phyloP scores from a whole-genome alignment of 768 basidiomycete genomes.

The Gyrodon lividus region DNA sequence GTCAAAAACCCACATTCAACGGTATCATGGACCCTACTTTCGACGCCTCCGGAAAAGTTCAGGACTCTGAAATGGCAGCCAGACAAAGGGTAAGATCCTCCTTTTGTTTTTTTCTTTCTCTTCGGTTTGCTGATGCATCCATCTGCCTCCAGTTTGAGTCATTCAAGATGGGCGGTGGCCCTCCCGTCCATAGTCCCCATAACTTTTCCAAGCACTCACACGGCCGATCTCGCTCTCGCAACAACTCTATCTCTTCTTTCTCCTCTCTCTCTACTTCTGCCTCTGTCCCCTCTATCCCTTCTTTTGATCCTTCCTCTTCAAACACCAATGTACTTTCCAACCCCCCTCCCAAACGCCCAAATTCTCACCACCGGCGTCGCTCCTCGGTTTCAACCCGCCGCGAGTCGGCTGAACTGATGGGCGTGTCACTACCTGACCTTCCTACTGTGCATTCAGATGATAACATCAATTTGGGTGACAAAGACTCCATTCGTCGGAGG shows the following conservation, averaged over 20 bases:
- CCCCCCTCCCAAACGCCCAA: constrained; percentile 47
- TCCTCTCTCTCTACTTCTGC: constrained; percentile 42
- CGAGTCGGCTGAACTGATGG: constrained; percentile 92
- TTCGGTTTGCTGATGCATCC: constrained; percentile 1
- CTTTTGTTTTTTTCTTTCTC: too few species aligned
- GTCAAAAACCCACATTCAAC: constrained; percentile 20
- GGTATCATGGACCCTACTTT: constrained; percentile 40
- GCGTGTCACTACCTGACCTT: constrained; percentile 68
- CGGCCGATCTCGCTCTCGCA: constrained; percentile 64
- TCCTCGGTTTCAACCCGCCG: constrained; percentile 88
- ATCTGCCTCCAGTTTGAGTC: constrained; percentile 55
- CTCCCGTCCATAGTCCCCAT: constrained; percentile 38
- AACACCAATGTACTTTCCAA: constrained; percentile 28
- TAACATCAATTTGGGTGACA: constrained; percentile 66
- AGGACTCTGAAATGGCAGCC: constrained; percentile 36
- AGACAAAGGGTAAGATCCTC: constrained; percentile 39
- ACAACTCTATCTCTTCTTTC: constrained; percentile 46
- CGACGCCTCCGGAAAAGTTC: constrained; percentile 23
- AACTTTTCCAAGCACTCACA: constrained; percentile 35
- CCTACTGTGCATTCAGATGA: constrained; percentile 61
- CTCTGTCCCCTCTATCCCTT: constrained; percentile 36
- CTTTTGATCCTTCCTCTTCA: constrained; percentile 39
- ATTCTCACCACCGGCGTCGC: constrained; percentile 80
- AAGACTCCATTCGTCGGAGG: constrained; percentile 75
- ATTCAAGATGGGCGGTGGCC: constrained; percentile 60